Evolutionary conservation across 2,329 filamentous ascomycete species (phyloP).

Genomic region (Malbranchea zuffiana): DNA sequence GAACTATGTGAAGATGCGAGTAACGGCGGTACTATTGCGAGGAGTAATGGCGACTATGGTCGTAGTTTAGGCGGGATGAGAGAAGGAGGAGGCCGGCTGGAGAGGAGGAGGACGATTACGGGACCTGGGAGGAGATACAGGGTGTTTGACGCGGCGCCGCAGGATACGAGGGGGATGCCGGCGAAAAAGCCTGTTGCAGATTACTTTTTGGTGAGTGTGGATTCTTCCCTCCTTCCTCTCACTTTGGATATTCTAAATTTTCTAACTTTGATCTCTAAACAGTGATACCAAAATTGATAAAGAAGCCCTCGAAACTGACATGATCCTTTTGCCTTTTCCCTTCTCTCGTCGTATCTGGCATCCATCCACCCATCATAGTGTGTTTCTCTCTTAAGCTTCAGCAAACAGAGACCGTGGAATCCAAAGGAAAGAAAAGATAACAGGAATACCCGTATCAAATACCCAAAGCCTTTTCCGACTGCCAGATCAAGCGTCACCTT

Average conservation of each 20-base stretch:
- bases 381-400: too few species aligned
- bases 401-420: too few species aligned
- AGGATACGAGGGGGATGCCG: conserved; percentile 93
- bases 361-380: too few species aligned
- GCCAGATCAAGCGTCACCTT: too few species aligned
- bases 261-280: too few species aligned
- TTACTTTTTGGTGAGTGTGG: conserved; percentile 61
- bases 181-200: conserved; percentile 97
- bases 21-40: conserved; percentile 58
- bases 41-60: conserved; percentile 44
- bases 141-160: conserved; percentile 92
- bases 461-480: too few species aligned
- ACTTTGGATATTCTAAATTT: neutral
- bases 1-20: conserved; percentile 80
- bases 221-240: neutral
- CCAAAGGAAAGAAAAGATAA: too few species aligned
- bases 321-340: too few species aligned
- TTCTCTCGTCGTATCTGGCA: too few species aligned
- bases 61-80: conserved; percentile 40
- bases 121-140: conserved; percentile 84
- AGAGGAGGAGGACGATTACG: conserved; percentile 34
- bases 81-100: conserved; percentile 38
- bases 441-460: too few species aligned
- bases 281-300: too few species aligned
- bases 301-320: too few species aligned